Base-by-base conservation (phyloP, 2,329 filamentous ascomycete species). In the Venturiaceae sp. region DNA sequence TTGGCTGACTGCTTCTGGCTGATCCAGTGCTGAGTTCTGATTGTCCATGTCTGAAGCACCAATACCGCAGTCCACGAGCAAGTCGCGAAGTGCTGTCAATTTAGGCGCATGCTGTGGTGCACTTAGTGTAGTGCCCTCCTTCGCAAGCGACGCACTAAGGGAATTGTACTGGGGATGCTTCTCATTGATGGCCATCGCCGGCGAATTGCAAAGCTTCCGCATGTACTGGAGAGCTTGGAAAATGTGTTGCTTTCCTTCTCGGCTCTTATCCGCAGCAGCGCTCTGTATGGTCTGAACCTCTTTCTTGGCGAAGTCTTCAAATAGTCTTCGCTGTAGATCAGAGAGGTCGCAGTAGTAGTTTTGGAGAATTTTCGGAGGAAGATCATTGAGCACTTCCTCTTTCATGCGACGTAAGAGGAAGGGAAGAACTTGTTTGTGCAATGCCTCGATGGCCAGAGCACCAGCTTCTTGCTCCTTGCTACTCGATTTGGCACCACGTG, bases 171-270 rank as follows among this genome's bases (percentile, higher is more conserved):
- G 83, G 68, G 87, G 90, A 73, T 95, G 92, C 19, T 85, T 90
- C 56, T 94, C 91, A 68, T 96, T 97, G 80, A 99, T 90, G 9
- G 99, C 94, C 63, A 99, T 80, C 0, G 94, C 91, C 0, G 94
- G 94, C 3, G 94, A 96, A 71, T 99, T 99, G 81, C 94, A 99
- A 5, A 99, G 83, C 75, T 97, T 97, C 61, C 95, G 90, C 95
- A 99, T 99, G 74, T 99, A 99, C 71, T 99, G 95, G 47, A 99
- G 75, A 3, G 95, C 94, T 71, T 97, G 92, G 87, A 99, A 99
- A 65, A 99, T 99, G 72, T 99, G 94, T 71, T 95, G 89, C 72
- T 99, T 99, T 64, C 91, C 86, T 62, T 95, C 90, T 70, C 95
- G 95, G 68, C 96, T 92, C 30, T 65, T 67, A 28, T 88, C 85